Base-by-base conservation (phyloP, 2,329 filamentous ascomycete species). In the Aspergillus uvarum region DNA sequence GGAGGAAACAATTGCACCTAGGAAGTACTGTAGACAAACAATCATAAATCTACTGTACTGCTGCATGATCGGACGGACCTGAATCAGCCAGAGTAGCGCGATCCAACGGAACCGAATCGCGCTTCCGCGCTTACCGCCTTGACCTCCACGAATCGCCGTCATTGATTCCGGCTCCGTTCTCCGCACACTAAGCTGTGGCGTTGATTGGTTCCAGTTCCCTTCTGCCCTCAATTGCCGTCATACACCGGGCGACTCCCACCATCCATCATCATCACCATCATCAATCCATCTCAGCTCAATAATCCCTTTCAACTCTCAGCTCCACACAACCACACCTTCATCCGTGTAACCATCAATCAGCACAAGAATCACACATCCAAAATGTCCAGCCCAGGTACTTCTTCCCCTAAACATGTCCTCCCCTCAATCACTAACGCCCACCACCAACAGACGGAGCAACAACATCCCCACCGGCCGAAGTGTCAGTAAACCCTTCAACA, bases 391-490 rank as follows among this genome's bases (percentile, higher is more conserved):
- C 44, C 65, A 66, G 63, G 68, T 71, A 63, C 12, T 1, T 2
- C 26, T 5, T 7, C 26, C 12, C 26, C 4, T 38, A 12, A 16
- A n/a, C n/a, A 47, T 35, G n/a, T 42, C 21, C 19, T 8, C 6
- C 22, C 22, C 24, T 19, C 24, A 35, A n/a, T 3, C 16, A 51
- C 64, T 68, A 62, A 70, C 59, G 38, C 7, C 3, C 48, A 52
- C 22, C 32, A 42, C 31, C 49, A 47, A 29, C 51, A 70, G 70
- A 72, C 47, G 66, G 61, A 49, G 62, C 70, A 42, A 63, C 67
- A 54, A 66, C 69, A 7, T 10, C 26, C 26, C 72, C 69, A 38
- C 67, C 72, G 55, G 67, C 73, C 24, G 73, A 77, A 69, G 75
- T 74, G 75, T 77, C 59, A 66, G 74, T 73, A 32, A 47, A 19